phyloP scores from a whole-genome alignment of 768 basidiomycete genomes.

The Coprinopsis marcescibilis region DNA sequence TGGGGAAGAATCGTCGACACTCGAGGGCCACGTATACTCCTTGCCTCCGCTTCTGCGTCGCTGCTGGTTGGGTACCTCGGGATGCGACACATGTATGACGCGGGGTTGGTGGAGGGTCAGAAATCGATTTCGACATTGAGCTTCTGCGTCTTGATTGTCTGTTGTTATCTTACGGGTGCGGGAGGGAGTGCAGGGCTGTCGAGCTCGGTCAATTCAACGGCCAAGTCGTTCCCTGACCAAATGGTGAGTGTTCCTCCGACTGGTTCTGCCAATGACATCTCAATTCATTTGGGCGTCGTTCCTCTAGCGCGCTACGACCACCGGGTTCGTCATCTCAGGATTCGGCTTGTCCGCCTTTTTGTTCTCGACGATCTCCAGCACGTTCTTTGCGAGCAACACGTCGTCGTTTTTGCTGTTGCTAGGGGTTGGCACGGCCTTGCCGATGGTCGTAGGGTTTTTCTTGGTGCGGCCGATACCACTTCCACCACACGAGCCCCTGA shows the following conservation, averaged over 20 bases:
- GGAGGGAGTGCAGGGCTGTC: constrained; percentile 71
- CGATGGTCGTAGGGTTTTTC: constrained; percentile 76
- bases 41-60: constrained; percentile 51
- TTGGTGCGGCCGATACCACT: constrained; percentile 66
- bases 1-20: constrained; percentile 77
- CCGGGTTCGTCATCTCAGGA: constrained; percentile 76
- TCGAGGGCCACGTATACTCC: constrained; percentile 63
- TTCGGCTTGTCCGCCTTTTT: constrained; percentile 90
- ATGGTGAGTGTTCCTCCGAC: constrained; percentile 38
- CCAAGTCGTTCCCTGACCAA: constrained; percentile 73
- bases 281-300: constrained; percentile 1
- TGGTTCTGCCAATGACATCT: neutral
- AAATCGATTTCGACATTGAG: constrained; percentile 34
- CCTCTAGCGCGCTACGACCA: constrained; percentile 65
- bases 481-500: constrained; percentile 27
- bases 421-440: constrained; percentile 69
- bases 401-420: constrained; percentile 73
- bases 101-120: constrained; percentile 34
- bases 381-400: constrained; percentile 71
- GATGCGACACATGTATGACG: constrained; percentile 62
- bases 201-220: constrained; percentile 73
- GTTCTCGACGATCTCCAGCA: constrained; percentile 72
- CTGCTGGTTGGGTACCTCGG: constrained; percentile 72
- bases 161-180: constrained; percentile 66
- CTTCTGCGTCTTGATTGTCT: constrained; percentile 50